Evolutionary conservation across 1,284 basidiomycete genomes (phyloP), one percentile per base, ranked within the genome.

Genomic region (Papiliotrema flavescens): DNA sequence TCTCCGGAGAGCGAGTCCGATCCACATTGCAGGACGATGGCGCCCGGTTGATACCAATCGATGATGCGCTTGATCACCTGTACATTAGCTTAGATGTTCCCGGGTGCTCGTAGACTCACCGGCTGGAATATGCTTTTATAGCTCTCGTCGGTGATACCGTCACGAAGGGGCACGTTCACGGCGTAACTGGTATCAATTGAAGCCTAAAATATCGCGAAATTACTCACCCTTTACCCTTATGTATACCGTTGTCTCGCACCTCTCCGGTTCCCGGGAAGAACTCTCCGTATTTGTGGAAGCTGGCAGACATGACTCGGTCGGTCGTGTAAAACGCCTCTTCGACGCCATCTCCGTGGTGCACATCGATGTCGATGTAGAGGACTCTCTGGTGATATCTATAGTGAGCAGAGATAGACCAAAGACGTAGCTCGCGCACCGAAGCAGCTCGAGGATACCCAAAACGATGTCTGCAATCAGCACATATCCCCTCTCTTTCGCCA

Each of bases 241-340:
- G 85, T 28, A 94, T 88, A 2, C 95, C 95, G 40, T 88, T 86
- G 71, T 98, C 96, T 62, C 94, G 82, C 41, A 98, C 79, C 76
- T 97, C 95, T 32, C 96, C 96, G 1, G 96, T 99, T 13, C 96
- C 96, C 19, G 96, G 96, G 79, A 99, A 99, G 76, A 91, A 99
- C 75, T 99, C 96, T 46, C 96, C 96, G 67, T 97, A 99, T 77
- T 98, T 98, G 78, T 99, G 96, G 78, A 98, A 97, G 65, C 89
- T 93, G 71, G 87, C 87, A 0, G 95, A 98, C 96, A 99, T 98
- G 48, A 99, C 96, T 44, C 96, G 82, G 71, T 99, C 95, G 15
- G 96, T 98, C 0, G 94, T 96, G 75, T 98, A 98, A 75, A 99
- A 99, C 0, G 96, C 96, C 76, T 98, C 96, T 74, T 99, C 96